phyloP scores from a whole-genome alignment of 140 eudicot species.

The Cichorium intybus region DNA sequence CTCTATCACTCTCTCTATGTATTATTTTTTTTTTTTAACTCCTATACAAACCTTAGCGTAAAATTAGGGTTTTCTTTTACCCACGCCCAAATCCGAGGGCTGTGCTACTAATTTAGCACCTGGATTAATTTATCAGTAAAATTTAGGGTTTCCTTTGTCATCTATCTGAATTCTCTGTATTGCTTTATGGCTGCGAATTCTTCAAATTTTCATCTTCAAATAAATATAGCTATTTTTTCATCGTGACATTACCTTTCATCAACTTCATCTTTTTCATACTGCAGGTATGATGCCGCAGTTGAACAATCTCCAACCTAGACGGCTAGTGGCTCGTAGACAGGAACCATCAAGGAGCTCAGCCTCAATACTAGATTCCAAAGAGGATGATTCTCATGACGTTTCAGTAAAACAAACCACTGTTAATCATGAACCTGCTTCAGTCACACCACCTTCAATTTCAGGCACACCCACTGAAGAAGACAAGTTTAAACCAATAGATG shows the following conservation, averaged over 20 bases:
- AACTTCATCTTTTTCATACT: constrained; percentile 2
- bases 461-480: constrained; percentile 50
- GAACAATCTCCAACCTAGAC: constrained; percentile 56
- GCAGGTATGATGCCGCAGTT: constrained; percentile 63
- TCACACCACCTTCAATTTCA: constrained; percentile 53
- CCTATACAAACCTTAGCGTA: not conserved
- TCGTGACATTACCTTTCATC: not conserved
- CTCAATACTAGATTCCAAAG: constrained; percentile 24
- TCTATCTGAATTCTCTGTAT: not conserved
- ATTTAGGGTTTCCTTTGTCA: constrained; percentile 15
- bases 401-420: constrained; percentile 26
- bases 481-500: constrained; percentile 29
- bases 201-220: not conserved
- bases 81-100: not conserved
- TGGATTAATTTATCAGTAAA: not conserved
- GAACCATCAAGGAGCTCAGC: constrained; percentile 41
- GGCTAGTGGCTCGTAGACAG: constrained; percentile 52
- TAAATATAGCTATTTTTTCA: not conserved
- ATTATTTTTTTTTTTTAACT: not conserved
- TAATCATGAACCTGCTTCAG: constrained; percentile 56
- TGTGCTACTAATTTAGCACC: not conserved
- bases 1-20: not conserved
- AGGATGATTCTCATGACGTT: constrained; percentile 32
- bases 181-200: not conserved
- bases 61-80: constrained; percentile 13